Base-by-base conservation (phyloP, 352 stramenopile genomes). In the Phytophthora lateralis region DNA sequence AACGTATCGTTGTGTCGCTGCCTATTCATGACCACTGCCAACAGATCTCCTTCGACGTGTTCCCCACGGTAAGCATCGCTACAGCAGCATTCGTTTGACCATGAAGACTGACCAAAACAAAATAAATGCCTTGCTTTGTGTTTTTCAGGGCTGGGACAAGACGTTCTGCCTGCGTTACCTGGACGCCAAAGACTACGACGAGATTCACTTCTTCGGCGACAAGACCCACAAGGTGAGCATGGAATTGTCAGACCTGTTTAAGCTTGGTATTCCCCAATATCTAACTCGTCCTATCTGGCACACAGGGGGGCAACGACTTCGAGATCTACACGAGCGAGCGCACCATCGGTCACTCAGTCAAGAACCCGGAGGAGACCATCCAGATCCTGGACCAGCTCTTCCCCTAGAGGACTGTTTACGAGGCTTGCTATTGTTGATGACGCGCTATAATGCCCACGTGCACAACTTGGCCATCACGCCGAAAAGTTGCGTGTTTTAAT, bases 121-220 rank as follows among this genome's bases (percentile, higher is more conserved):
- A 8, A 4, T n/a, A 17, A 20, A 30, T 20, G 29, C 29, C n/a
- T 42, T 50, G 5, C 17, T 60, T 55, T 15, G n/a, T 63, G 9
- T 9, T 50, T 60, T 21, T 24, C 56, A 85, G 55, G 97, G 97
- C 26, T 99, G 97, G 97, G 97, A 99, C 82, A 99, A 99, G 88
- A 99, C 97, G 1, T 99, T 99, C 73, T 99, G 96, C 76, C 88
- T 99, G 46, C 87, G 91, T 50, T 99, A 96, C 80, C 69, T 97
- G 32, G 78, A 89, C 52, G 78, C 89, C 11, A 91, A 82, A 51
- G 96, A 98, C 75, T 99, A 98, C 81, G 97, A 99, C 69, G 96
- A 99, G 72, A 97, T 99, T 73, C 97, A 99, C 80, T 99, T 99
- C 71, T 99, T 99, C 73, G 98, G 98, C 48, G 98, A 99, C 89